Evolutionary conservation across 2,329 filamentous ascomycete species (phyloP).

Genomic region (Scedosporium apiospermum): DNA sequence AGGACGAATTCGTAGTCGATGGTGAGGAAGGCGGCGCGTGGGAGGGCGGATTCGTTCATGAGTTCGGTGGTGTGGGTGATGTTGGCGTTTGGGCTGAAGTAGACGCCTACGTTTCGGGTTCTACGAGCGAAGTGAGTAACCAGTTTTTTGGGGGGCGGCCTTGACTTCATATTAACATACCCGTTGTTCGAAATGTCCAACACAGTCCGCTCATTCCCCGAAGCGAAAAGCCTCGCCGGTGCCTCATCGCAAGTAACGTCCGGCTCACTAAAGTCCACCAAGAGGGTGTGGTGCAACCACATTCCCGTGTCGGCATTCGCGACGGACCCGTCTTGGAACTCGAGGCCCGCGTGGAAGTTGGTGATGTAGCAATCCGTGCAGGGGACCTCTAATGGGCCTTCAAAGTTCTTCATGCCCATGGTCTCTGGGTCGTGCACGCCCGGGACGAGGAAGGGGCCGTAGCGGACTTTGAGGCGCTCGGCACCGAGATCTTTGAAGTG

Average conservation of each 20-base stretch:
- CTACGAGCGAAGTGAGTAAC: slow-evolving; percentile 3
- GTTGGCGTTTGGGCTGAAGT: slow-evolving; percentile 8
- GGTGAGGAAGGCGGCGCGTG: slow-evolving; percentile 11
- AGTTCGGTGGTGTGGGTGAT: slow-evolving; percentile 11
- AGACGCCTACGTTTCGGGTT: slow-evolving; percentile 14
- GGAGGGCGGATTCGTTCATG: slow-evolving; percentile 12
- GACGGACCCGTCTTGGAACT: slow-evolving; percentile 18
- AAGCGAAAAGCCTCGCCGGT: slow-evolving; percentile 10
- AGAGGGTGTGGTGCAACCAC: slow-evolving; percentile 18
- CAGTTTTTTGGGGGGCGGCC: background rate
- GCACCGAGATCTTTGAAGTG: slow-evolving; percentile 10
- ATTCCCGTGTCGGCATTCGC: slow-evolving; percentile 21
- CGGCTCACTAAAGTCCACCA: background rate
- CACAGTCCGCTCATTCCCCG: slow-evolving; percentile 15
- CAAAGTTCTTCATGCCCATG: slow-evolving; percentile 12
- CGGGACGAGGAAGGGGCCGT: slow-evolving; percentile 14
- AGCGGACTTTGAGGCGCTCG: slow-evolving; percentile 10
- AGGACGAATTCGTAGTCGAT: slow-evolving; percentile 15
- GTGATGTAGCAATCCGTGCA: slow-evolving; percentile 18
- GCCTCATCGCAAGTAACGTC: background rate
- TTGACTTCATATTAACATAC: slow-evolving; percentile 6
- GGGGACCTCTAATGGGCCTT: slow-evolving; percentile 9
- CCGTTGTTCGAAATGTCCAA: slow-evolving; percentile 12
- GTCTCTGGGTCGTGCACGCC: slow-evolving; percentile 7
- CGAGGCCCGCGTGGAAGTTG: slow-evolving; percentile 15